phyloP scores from a whole-genome alignment of 345 rosid species.

The Diplotaxis tenuifolia region DNA sequence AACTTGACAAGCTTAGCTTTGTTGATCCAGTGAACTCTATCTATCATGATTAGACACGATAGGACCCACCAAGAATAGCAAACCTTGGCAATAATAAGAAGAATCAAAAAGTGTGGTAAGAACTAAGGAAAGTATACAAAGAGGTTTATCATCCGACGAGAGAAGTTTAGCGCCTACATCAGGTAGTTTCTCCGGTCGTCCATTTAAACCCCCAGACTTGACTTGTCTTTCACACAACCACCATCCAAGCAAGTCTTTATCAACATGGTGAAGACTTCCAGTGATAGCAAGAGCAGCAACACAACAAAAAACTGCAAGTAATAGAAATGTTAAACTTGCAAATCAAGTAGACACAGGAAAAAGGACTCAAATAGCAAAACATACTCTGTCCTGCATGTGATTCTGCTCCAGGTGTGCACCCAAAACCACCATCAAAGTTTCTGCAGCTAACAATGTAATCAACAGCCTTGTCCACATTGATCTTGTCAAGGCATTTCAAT shows the following conservation, averaged over 20 bases:
- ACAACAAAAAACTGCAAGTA: conserved; percentile 90
- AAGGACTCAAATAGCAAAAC: conserved; percentile 38
- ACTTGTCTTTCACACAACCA: conserved; percentile 92
- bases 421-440: conserved; percentile 95
- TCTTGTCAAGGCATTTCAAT: conserved; percentile 54
- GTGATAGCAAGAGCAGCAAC: conserved; percentile 93
- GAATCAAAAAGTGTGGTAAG: conserved; percentile 3
- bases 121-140: background rate
- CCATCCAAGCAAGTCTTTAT: conserved; percentile 95
- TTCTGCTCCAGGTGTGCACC: conserved; percentile 90
- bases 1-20: conserved; percentile 70
- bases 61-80: conserved; percentile 98
- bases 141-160: background rate
- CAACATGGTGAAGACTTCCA: conserved; percentile 76
- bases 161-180: conserved; percentile 52
- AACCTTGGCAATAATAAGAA: conserved; percentile 51
- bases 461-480: conserved; percentile 78
- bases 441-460: conserved; percentile 79
- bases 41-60: conserved; percentile 87
- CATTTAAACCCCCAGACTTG: conserved; percentile 77
- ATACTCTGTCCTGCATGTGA: conserved; percentile 97
- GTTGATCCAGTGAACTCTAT: conserved; percentile 82
- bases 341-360: too few species aligned
- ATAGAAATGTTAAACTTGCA: too few species aligned
- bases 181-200: conserved; percentile 92